phyloP scores from a whole-genome alignment of 306 rosid genomes.

The Fragaria ananassa region DNA sequence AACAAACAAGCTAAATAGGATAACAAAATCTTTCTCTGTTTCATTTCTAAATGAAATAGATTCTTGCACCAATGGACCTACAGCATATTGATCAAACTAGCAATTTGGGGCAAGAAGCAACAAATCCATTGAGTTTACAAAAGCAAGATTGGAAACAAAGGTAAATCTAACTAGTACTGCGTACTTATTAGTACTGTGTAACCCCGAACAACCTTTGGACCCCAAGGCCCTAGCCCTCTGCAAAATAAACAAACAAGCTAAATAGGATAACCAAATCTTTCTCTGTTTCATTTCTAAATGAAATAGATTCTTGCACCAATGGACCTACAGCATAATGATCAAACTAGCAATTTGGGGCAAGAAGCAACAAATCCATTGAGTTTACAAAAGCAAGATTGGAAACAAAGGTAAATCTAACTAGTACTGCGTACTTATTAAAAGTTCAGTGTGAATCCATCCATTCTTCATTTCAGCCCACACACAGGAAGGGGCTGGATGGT shows the following conservation, averaged over 20 bases:
- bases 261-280: not conserved
- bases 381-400: not conserved
- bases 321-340: not conserved
- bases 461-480: not conserved
- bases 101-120: not conserved
- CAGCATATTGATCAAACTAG: not conserved
- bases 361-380: not conserved
- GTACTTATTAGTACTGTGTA: too few species aligned
- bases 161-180: not conserved
- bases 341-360: not conserved
- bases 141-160: not conserved
- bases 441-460: not conserved
- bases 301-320: not conserved
- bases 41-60: not conserved
- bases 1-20: not conserved
- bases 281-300: constrained; percentile 4
- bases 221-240: constrained; percentile 99
- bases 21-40: not conserved
- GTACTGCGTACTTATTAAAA: not conserved
- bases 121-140: not conserved
- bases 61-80: not conserved
- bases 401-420: not conserved
- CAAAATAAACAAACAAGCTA: constrained; percentile 17
- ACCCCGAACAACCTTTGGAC: constrained; percentile 67
- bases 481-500: not conserved